Base-by-base conservation (phyloP, 495 filamentous ascomycete species). In the Penicillium simplicissimum region DNA sequence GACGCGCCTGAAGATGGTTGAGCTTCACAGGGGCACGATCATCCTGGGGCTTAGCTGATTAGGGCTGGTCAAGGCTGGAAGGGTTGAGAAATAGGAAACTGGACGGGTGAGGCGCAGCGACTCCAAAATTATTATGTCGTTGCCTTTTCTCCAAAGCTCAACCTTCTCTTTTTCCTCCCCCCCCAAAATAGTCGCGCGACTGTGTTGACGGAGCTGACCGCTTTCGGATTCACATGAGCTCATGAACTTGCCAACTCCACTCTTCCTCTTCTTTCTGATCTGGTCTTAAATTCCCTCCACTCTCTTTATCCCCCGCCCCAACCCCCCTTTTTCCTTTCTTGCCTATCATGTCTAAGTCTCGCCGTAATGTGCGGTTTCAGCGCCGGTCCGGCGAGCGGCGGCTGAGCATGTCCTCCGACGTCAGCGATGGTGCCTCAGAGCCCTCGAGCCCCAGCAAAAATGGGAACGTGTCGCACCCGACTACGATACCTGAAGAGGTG, bases 341-440 rank as follows among this genome's bases (percentile, higher is more conserved):
- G 31, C 58, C 61, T 47, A 69, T 67, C 71, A 91, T 90, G 89
- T 83, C 87, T 63, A 90, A 88, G 80, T 83, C 88, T 61, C 88
- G 90, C 71, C 85, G 92, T 68, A 88, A 87, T 75, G 91, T 96
- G 67, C 88, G 91, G 71, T 97, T 97, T 76, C 85, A 87, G 63
- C 87, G 90, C 71, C 81, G 86, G 55, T 78, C 77, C 58, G 84
- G 79, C 40, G 78, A 78, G 37, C 85, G 90, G 58, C 82, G 91
- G 62, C 74, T 81, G 23, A 93, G 90, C 80, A 83, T 92, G 53
- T 69, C 66, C 69, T 90, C 90, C 69, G 91, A 96, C 65, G 82
- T 86, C 71, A 94, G 90, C 76, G 92, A 95, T 69, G 88, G 84
- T 58, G 81, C 81, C 25, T 89, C 87, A 56, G 88, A 86, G 60